Conservation (phyloP, 257 asterid species). For the Plantago ovata region DNA sequence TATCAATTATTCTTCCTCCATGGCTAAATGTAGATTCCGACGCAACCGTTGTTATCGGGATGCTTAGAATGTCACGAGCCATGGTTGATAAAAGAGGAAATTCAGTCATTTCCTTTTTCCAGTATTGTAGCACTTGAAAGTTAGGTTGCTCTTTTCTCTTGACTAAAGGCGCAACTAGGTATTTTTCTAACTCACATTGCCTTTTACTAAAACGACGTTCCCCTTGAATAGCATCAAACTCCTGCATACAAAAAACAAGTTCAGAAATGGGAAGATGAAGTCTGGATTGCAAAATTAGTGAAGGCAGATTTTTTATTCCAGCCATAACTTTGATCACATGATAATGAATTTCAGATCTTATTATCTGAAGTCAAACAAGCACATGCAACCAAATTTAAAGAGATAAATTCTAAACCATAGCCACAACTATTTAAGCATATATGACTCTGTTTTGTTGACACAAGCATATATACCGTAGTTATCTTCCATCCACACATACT, state of each 20-base stretch:
- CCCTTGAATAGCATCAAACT: not conserved
- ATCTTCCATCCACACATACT: too few species aligned
- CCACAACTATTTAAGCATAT: too few species aligned
- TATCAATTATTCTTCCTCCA: not conserved
- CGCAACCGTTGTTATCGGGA: not conserved
- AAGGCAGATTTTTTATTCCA: too few species aligned
- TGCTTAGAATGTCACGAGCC: not conserved
- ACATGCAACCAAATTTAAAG: too few species aligned
- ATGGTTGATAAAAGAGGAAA: not conserved
- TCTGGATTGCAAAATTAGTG: too few species aligned
- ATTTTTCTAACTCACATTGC: not conserved
- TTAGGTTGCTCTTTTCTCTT: not conserved
- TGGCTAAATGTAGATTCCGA: conserved; percentile 9
- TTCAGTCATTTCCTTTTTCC: not conserved
- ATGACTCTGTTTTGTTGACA: too few species aligned
- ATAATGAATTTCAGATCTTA: too few species aligned
- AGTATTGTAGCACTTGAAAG: not conserved
- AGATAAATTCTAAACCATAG: too few species aligned
- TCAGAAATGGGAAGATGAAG: too few species aligned
- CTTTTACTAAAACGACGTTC: not conserved
- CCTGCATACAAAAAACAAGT: not conserved
- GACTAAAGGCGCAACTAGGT: not conserved
- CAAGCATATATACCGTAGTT: too few species aligned
- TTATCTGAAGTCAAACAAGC: too few species aligned
- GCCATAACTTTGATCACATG: too few species aligned